These are phyloP conservation scores for Monosporascus sp. DNA, from an alignment of 2,329 filamentous ascomycete genomes.

Conservation along the genomic window DNA sequence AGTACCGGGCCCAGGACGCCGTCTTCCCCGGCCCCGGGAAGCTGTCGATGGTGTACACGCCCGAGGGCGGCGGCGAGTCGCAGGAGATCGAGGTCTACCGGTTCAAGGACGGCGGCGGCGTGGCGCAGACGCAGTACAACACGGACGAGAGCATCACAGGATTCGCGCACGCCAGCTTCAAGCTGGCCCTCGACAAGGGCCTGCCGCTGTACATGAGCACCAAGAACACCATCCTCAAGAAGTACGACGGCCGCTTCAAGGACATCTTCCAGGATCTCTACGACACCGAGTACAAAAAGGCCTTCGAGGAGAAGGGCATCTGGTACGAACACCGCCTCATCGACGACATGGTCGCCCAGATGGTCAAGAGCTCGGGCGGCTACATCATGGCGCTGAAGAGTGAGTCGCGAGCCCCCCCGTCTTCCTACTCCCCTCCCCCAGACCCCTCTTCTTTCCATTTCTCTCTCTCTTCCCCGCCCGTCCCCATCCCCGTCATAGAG, in stretches of 20 bases:
- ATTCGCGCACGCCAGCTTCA: constrained; percentile 95
- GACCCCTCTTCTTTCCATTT: neutral
- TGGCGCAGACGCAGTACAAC: constrained; percentile 97
- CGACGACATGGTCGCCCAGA: constrained; percentile 99
- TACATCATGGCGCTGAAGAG: constrained; percentile 99
- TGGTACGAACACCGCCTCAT: constrained; percentile 99
- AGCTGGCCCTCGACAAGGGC: constrained; percentile 81
- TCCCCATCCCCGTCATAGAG: constrained; percentile 2
- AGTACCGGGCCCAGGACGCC: constrained; percentile 93
- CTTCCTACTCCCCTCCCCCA: too few relatives aligned
- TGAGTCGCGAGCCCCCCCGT: constrained; percentile 40
- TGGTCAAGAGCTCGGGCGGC: constrained; percentile 97
- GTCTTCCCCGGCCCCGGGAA: constrained; percentile 80
- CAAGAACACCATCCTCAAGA: constrained; percentile 99
- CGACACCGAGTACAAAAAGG: constrained; percentile 76
- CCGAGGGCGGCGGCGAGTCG: constrained; percentile 72
- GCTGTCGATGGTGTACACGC: constrained; percentile 92
- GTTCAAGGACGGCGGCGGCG: constrained; percentile 79
- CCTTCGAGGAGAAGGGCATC: constrained; percentile 87
- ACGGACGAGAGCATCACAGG: constrained; percentile 91
- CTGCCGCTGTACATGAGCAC: constrained; percentile 99
- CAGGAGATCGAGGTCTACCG: constrained; percentile 86
- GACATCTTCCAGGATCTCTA: constrained; percentile 99
- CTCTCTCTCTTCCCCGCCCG: neutral
- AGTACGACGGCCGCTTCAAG: constrained; percentile 98